Conservation (phyloP, 176 grass and related monocot species). For the Hsuehochloa calcarea region DNA sequence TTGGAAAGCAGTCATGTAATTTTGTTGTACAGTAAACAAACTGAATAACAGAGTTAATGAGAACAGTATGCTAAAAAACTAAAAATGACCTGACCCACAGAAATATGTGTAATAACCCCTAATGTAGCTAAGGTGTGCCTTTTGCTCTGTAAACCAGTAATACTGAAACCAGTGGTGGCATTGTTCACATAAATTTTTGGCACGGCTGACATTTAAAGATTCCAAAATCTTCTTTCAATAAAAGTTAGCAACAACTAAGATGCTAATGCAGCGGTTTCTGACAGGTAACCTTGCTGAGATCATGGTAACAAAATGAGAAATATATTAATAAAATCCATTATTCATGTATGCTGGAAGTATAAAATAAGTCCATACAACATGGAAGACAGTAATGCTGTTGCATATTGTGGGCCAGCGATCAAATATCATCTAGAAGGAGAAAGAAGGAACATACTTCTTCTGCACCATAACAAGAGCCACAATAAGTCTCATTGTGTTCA, state of each 20-base stretch:
- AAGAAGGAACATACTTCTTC: constrained; percentile 58
- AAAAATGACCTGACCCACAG: neutral
- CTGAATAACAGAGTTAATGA: constrained; percentile 1
- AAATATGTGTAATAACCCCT: constrained; percentile 12
- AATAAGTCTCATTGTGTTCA: constrained; percentile 99
- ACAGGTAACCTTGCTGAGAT: neutral
- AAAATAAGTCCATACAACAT: constrained; percentile 11
- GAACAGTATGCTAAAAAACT: neutral
- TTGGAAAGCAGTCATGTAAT: neutral
- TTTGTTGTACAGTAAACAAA: neutral
- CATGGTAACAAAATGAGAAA: constrained; percentile 7
- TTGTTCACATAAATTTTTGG: constrained; percentile 25
- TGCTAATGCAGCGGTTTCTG: neutral
- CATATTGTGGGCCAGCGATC: neutral
- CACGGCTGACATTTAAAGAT: neutral
- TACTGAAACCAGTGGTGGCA: neutral
- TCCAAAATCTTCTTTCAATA: constrained; percentile 11
- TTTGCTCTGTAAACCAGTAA: constrained; percentile 20
- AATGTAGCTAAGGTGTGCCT: neutral
- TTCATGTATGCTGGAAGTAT: neutral
- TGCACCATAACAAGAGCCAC: constrained; percentile 96
- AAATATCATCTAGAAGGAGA: constrained; percentile 19
- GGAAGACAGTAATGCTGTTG: neutral
- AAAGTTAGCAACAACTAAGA: neutral
- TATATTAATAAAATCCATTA: neutral